A percentile compares a stretch with the other conserved stretches of the same genome.
Evolutionary conservation across 345 rosid genomes (phyloP).

Genomic region (Clarkia xantiana): DNA sequence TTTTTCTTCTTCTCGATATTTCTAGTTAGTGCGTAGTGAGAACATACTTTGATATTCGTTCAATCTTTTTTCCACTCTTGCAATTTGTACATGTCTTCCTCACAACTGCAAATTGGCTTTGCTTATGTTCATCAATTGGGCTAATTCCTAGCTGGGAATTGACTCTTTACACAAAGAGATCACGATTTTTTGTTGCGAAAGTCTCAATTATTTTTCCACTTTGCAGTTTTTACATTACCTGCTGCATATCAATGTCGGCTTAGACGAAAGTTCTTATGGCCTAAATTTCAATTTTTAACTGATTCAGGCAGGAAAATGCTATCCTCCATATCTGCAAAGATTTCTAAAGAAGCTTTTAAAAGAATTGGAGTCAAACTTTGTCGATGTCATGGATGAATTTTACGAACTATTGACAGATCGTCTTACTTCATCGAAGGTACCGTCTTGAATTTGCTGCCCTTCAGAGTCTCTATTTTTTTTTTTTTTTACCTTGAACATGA

Average conservation of each 20-base stretch:
- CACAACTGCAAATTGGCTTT: neutral
- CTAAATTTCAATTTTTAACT: neutral
- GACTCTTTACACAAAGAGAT: no score
- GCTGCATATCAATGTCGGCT: no score
- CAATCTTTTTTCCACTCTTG: neutral
- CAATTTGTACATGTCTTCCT: neutral
- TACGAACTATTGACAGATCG: conserved; percentile 46
- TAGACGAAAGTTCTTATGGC: neutral
- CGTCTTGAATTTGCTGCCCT: no score
- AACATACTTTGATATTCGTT: no score
- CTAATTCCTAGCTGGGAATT: neutral
- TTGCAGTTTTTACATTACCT: no score
- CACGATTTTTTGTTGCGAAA: no score
- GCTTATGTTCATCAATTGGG: neutral
- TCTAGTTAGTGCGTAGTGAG: no score
- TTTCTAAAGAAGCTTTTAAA: conserved; percentile 55
- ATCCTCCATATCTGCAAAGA: conserved; percentile 35
- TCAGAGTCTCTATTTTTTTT: neutral
- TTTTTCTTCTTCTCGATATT: no score
- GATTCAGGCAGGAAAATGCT: conserved; percentile 34
- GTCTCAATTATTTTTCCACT: no score
- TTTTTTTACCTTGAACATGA: neutral
- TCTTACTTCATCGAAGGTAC: conserved; percentile 51
- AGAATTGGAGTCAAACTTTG: conserved; percentile 47
- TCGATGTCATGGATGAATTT: conserved; percentile 44